Evolutionary conservation across 202 grass and related monocot genomes (phyloP).

Genomic region (Schoenoplectus triqueter): DNA sequence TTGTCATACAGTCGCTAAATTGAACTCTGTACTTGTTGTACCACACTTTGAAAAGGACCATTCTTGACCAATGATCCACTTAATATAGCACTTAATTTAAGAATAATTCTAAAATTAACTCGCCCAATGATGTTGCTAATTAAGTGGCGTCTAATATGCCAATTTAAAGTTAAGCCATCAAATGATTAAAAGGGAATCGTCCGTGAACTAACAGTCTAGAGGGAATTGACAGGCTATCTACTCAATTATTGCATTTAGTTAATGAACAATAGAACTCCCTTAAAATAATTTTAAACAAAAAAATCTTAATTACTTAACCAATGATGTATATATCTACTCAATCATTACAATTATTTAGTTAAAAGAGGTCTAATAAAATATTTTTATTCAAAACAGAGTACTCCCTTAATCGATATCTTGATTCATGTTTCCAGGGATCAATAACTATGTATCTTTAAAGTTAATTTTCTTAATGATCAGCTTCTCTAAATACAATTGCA

Average conservation of each 20-base stretch:
- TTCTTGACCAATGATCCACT: constrained; percentile 12
- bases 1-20: not conserved
- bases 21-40: constrained; percentile 29
- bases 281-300: not conserved
- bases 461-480: not conserved
- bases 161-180: constrained; percentile 30
- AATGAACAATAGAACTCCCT: not conserved
- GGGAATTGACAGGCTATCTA: constrained; percentile 32
- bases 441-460: not conserved
- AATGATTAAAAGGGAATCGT: constrained; percentile 22
- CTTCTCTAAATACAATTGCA: not conserved
- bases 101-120: constrained; percentile 14
- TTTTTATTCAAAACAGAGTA: constrained; percentile 3
- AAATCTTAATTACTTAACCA: not conserved
- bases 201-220: constrained; percentile 31
- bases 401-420: not conserved
- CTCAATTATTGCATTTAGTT: constrained; percentile 29
- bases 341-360: constrained; percentile 6
- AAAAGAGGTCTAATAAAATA: not conserved
- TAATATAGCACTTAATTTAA: not conserved
- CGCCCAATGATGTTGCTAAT: not conserved
- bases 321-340: not conserved
- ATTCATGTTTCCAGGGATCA: not conserved
- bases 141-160: constrained; percentile 30
- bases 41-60: not conserved